Conservation (phyloP, 2,329 filamentous ascomycete genomes). For the Myriangium duriaei region DNA sequence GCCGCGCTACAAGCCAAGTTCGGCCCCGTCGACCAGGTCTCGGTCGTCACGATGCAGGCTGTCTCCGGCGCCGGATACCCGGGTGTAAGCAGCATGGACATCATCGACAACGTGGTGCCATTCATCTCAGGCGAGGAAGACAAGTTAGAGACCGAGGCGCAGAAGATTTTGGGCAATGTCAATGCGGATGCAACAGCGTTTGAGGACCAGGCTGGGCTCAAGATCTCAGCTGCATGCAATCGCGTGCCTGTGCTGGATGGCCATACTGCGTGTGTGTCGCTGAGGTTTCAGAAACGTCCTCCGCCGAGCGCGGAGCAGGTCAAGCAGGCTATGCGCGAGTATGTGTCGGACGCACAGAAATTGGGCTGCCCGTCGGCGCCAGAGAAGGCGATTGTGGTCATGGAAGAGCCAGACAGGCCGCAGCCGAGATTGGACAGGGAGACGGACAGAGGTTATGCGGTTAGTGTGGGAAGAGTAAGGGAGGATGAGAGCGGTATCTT, state of each 20-base stretch:
- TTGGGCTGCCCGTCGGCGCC: slow-evolving; percentile 84
- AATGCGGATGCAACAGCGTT: slow-evolving; percentile 63
- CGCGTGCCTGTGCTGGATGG: slow-evolving; percentile 91
- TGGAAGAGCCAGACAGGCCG: slow-evolving; percentile 79
- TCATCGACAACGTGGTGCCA: slow-evolving; percentile 90
- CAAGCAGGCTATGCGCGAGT: slow-evolving; percentile 65
- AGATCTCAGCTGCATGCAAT: slow-evolving; percentile 79
- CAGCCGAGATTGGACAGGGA: slow-evolving; percentile 86
- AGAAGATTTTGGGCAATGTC: slow-evolving; percentile 78
- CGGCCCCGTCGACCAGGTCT: slow-evolving; percentile 61
- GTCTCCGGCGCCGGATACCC: slow-evolving; percentile 87
- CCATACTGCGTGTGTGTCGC: slow-evolving; percentile 85
- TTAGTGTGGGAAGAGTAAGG: slow-evolving; percentile 76
- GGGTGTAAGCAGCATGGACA: slow-evolving; percentile 85
- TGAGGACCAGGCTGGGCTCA: slow-evolving; percentile 58
- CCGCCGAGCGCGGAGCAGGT: slow-evolving; percentile 64
- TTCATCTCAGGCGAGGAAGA: slow-evolving; percentile 91
- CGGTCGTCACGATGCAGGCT: slow-evolving; percentile 90
- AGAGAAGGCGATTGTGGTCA: slow-evolving; percentile 66
- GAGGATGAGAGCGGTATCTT: slow-evolving; percentile 83
- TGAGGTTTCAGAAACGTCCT: slow-evolving; percentile 66
- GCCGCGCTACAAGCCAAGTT: slow-evolving; percentile 79
- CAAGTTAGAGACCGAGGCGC: slow-evolving; percentile 87
- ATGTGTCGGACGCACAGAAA: slow-evolving; percentile 68
- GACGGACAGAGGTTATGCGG: slow-evolving; percentile 72